Conservation (phyloP, 768 basidiomycete genomes). For the Mrakia gelida region DNA sequence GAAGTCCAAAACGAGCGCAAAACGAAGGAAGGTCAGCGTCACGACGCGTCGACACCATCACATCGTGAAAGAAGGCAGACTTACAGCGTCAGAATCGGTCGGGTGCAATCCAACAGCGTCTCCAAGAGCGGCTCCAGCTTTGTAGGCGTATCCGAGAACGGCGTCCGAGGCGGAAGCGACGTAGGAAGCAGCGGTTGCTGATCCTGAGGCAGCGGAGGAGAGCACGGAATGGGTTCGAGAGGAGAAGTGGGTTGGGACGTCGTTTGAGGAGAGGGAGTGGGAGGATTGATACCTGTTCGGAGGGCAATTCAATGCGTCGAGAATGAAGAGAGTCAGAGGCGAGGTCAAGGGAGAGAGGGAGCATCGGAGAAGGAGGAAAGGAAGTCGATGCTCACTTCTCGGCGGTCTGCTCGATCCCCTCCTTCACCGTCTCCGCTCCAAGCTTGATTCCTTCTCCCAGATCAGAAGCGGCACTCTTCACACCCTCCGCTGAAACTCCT, state of each 20-base stretch:
- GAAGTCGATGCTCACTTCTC: background rate
- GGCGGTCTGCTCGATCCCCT: constrained; percentile 4
- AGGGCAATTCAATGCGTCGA: no score
- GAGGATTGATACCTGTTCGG: background rate
- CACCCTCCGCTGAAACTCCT: background rate
- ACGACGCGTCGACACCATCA: background rate
- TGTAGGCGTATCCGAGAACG: background rate
- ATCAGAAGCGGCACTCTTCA: background rate
- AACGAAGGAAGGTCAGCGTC: background rate
- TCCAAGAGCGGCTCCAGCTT: background rate
- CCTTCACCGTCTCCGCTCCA: background rate
- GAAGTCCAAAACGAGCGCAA: background rate
- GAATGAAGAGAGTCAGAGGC: background rate
- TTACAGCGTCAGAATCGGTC: background rate
- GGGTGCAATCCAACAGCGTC: background rate
- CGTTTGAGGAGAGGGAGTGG: background rate
- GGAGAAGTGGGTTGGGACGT: background rate
- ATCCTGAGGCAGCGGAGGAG: constrained; percentile 1
- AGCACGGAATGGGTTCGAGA: background rate
- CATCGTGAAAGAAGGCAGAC: background rate
- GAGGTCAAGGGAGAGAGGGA: background rate
- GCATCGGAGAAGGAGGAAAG: background rate
- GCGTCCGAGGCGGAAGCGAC: background rate
- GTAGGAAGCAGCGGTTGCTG: background rate
- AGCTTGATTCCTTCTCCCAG: background rate